Base-by-base conservation (phyloP, 2,329 filamentous ascomycete genomes). In the Aspergillus neotritici region DNA sequence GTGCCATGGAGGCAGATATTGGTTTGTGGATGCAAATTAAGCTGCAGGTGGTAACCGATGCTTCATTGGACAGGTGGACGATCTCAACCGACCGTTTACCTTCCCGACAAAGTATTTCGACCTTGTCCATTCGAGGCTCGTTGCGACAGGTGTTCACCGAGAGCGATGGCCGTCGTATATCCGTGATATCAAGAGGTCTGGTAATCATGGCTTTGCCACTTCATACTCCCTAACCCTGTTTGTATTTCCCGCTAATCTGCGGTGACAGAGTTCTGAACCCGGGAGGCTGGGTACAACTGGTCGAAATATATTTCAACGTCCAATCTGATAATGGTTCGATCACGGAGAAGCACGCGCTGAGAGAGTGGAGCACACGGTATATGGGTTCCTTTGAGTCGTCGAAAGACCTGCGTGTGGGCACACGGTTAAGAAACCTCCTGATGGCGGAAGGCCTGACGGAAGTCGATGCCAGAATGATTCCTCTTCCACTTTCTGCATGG, bases 261-360 rank as follows among this genome's bases (percentile, higher is more conserved):
- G 3, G 21, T 25, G 7, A 25, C 41, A 66, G 63, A 50, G 62
- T 65, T 2, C 70, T 90, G 49, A 83, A 80, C 39, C 83, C 82
- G 5, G 84, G 83, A 2, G 89, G 90, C 1, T 95, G 88, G 87
- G 77, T 86, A 46, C 88, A 95, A 60, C 83, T 94, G 76, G 79
- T 87, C n/a, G 90, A 95, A 60, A 78, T 90, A 55, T 88, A 94
- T 58, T 84, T 83, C 63, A 87, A 88, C 51, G 82, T 87, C 17
- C 90, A 94, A 63, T 94, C 87, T 1, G 82, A 91, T 54, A 94
- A 87, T 56, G 88, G 88, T 4, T 81, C 79, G n/a, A 69, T 93
- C 54, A 82, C 79, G 9, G 75, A 82, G 39, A 76, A 76, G 40
- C 78, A 86, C 60, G 83, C 81, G 2, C 70, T 89, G 40, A 63